Evolutionary conservation across 73 alveolate genomes (phyloP).

Genomic region (Paramecium tetraurelia): DNA sequence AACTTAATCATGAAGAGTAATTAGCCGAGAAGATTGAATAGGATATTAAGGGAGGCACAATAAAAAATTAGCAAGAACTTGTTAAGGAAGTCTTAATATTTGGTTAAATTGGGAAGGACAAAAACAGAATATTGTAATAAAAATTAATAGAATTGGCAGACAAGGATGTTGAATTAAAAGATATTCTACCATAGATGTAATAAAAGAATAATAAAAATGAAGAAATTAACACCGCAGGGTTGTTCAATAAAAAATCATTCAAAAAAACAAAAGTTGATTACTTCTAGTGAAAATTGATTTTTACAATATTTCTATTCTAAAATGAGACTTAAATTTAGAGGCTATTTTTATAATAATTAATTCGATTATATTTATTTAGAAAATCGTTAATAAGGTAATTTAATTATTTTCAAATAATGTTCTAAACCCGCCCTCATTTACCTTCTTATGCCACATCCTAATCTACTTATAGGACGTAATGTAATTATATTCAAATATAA

Average conservation of each 20-base stretch:
- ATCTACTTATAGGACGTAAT: background rate
- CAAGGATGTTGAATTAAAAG: background rate
- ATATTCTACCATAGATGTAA: background rate
- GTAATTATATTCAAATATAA: background rate
- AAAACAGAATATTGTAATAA: background rate
- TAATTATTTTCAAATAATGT: background rate
- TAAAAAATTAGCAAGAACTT: background rate
- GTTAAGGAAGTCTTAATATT: background rate
- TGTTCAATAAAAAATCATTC: background rate
- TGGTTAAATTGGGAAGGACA: background rate
- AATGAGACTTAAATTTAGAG: background rate
- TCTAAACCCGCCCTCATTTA: background rate
- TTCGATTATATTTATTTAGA: background rate
- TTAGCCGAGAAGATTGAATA: background rate
- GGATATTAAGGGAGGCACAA: background rate
- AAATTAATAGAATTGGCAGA: conserved; percentile 1
- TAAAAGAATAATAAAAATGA: background rate
- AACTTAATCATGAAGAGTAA: background rate
- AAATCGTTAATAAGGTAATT: background rate
- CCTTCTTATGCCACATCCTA: background rate
- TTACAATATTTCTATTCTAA: background rate
- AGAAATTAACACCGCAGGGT: background rate
- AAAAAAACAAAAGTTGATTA: background rate
- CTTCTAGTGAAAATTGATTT: background rate
- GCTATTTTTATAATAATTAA: background rate